Conservation (phyloP, 1,284 basidiomycete species). For the Psilocybe mexicana region DNA sequence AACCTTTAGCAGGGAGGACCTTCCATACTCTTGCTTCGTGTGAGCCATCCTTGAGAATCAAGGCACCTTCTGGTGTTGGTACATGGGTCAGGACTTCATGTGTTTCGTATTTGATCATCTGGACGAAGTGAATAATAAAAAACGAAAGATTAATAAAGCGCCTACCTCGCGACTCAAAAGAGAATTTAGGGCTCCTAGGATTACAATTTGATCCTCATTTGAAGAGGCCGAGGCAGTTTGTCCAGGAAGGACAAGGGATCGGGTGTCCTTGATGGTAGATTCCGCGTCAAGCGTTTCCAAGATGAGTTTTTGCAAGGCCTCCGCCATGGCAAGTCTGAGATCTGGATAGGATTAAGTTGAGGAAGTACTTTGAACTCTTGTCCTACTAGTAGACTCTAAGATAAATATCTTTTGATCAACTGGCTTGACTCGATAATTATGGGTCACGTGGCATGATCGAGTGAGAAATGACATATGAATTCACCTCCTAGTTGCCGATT, state of each 20-base stretch:
- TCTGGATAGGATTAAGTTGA: neutral
- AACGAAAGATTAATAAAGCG: constrained; percentile 18
- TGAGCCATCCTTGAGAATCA: constrained; percentile 81
- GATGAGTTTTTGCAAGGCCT: constrained; percentile 77
- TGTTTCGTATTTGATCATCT: constrained; percentile 88
- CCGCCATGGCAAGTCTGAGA: constrained; percentile 51
- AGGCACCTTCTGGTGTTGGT: constrained; percentile 80
- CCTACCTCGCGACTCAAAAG: constrained; percentile 83
- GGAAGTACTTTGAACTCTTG: too few species aligned
- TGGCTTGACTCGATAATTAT: constrained; percentile 24
- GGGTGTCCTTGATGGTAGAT: constrained; percentile 72
- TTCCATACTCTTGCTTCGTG: constrained; percentile 93
- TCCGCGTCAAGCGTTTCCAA: constrained; percentile 69
- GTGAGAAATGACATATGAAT: neutral
- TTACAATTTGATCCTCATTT: constrained; percentile 75
- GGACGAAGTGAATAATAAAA: constrained; percentile 18
- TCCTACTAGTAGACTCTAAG: too few species aligned
- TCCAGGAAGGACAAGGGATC: constrained; percentile 69
- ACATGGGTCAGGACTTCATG: constrained; percentile 76
- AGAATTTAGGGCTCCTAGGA: constrained; percentile 89
- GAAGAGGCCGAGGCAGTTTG: constrained; percentile 56
- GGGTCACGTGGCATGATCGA: constrained; percentile 14
- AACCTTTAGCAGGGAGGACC: constrained; percentile 73
- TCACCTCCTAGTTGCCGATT: neutral
- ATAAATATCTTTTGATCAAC: constrained; percentile 7